phyloP scores from a whole-genome alignment of 1,139 yeast species.

The Candida glucosophila region DNA sequence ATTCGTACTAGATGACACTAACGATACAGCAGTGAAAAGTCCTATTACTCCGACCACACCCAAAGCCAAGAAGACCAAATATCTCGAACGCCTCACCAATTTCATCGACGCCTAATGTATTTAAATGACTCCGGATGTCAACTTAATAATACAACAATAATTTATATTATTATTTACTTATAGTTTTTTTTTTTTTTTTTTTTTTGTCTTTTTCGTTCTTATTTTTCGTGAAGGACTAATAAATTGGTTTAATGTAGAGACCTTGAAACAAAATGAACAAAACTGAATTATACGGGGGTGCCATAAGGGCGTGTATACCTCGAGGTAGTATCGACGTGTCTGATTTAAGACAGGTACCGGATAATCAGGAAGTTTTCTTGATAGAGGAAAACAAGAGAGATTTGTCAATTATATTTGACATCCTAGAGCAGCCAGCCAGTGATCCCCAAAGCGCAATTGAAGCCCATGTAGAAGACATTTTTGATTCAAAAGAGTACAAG shows the following conservation, averaged over 20 bases:
- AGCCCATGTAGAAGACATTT: slow-evolving; percentile 35
- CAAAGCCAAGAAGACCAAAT: slow-evolving; percentile 18
- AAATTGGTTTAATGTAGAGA: too few species aligned
- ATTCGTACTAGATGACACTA: slow-evolving; percentile 17
- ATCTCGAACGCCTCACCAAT: too few species aligned
- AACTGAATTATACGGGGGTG: slow-evolving; percentile 75
- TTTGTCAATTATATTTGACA: slow-evolving; percentile 62
- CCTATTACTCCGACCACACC: slow-evolving; percentile 13
- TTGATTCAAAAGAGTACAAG: slow-evolving; percentile 11
- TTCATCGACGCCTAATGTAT: too few species aligned
- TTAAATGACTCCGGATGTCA: too few species aligned
- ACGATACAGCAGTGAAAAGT: slow-evolving; percentile 13
- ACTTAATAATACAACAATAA: too few species aligned
- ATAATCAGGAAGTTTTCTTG: slow-evolving; percentile 79
- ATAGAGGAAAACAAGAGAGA: slow-evolving; percentile 31
- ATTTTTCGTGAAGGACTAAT: too few species aligned
- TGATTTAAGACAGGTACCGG: slow-evolving; percentile 69
- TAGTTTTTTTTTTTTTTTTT: too few species aligned
- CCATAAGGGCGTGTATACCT: slow-evolving; percentile 51
- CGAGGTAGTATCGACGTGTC: slow-evolving; percentile 61
- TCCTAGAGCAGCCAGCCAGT: slow-evolving; percentile 41
- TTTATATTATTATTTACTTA: too few species aligned
- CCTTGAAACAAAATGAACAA: too few species aligned
- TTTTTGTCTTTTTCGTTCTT: too few species aligned
- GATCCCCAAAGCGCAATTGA: slow-evolving; percentile 27